Conservation (phyloP, 2,329 filamentous ascomycete genomes). For the Paecilomyces dactylethromorphus region DNA sequence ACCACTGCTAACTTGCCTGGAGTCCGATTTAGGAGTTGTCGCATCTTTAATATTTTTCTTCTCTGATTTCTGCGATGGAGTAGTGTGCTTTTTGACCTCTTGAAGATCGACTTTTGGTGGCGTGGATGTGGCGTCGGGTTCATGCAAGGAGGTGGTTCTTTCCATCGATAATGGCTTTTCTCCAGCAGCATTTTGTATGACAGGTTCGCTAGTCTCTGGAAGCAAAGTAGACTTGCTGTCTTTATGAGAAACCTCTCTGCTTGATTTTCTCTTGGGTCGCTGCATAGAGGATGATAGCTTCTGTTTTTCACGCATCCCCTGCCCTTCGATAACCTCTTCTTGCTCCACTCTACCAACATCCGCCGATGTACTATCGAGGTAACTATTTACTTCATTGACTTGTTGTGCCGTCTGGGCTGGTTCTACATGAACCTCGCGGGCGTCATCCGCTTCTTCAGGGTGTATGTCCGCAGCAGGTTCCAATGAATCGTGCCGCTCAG, state of each 20-base stretch:
- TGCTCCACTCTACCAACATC: conserved; percentile 12
- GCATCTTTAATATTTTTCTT: not conserved
- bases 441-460: not conserved
- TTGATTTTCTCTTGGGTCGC: conserved; percentile 23
- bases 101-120: conserved; percentile 15
- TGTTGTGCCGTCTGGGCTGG: conserved; percentile 13
- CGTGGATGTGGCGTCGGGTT: conserved; percentile 11
- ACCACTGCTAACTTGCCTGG: not conserved
- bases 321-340: conserved; percentile 25
- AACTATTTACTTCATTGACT: conserved; percentile 13
- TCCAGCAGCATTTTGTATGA: conserved; percentile 7
- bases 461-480: not conserved
- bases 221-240: conserved; percentile 16
- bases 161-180: conserved; percentile 15
- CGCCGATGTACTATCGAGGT: conserved; percentile 15
- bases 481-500: not conserved
- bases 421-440: not conserved
- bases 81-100: conserved; percentile 8
- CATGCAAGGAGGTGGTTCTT: conserved; percentile 16
- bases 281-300: conserved; percentile 18
- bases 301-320: conserved; percentile 23
- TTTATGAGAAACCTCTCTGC: conserved; percentile 15
- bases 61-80: not conserved
- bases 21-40: conserved; percentile 5
- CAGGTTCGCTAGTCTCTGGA: conserved; percentile 14